Evolutionary conservation across 2,329 filamentous ascomycete genomes (phyloP), one percentile per base, ranked within the genome.

Genomic region (Fusarium dlaminii): DNA sequence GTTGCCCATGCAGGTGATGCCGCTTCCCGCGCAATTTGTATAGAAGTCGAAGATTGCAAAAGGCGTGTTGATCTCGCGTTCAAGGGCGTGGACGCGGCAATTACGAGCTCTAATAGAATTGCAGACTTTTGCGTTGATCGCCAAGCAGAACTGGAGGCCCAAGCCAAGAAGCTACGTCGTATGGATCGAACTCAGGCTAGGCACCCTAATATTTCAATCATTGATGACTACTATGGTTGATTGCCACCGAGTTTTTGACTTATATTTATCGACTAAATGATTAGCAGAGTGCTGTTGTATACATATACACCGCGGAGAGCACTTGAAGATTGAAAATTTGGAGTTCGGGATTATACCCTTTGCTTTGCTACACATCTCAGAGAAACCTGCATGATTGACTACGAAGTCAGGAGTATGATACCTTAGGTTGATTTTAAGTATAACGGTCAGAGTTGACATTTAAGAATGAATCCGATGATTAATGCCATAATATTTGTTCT

Each of bases 101-200:
- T 27, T 22, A 36, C 17, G 6, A 52, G n/a, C 6, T 48, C 48
- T n/a, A n/a, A 60, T 9, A 30, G 11, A 6, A 56, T 64, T 6
- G 43, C 51, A 30, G 36, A 55, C 18, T 24, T 51, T 37, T 69
- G 56, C 29, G 12, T 20, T 13, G 63, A 57, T 11, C 56, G 49
- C 15, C 61, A 64, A 22, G 48, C 34, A 27, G 51, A 62, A 22
- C 60, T 74, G 22, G 65, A 58, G 6, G 39, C 56, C 2, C 64
- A 73, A 46, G 65, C 70, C 6, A 46, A 29, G 18, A 72, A 32
- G 40, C 13, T 69, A 40, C 34, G 46, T 24, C 66, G 68, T 17
- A 45, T 69, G 17, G 63, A 66, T 6, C 57, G 56, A 32, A 68
- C 51, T 29, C 59, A 57, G 29, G 39, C 48, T 20, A 70, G 51